Percentiles rank a stretch among this genome's conserved stretches.
phyloP scores from a whole-genome alignment of 257 asterid genomes.

The Solanum chmielewskii region DNA sequence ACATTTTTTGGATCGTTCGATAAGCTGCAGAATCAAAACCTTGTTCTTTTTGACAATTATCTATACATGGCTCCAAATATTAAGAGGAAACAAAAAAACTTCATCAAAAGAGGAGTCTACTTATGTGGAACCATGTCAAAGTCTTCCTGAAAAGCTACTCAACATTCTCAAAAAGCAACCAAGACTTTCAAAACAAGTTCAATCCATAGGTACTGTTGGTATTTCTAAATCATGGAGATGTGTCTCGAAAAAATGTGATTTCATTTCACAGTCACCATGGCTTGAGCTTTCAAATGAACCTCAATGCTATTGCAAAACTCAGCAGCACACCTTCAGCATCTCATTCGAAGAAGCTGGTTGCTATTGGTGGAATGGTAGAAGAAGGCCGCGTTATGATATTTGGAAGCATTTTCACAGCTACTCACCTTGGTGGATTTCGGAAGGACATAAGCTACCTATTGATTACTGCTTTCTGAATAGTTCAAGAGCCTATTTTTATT shows the following conservation, averaged over 20 bases:
- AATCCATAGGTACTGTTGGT: background rate
- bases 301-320: background rate
- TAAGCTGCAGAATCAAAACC: background rate
- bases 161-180: background rate
- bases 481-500: background rate
- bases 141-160: background rate
- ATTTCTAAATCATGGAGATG: background rate
- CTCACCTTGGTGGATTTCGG: background rate
- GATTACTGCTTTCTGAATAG: background rate
- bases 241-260: constrained; percentile 2
- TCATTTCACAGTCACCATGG: background rate
- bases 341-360: background rate
- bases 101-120: background rate
- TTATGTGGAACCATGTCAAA: background rate
- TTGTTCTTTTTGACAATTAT: background rate
- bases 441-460: background rate
- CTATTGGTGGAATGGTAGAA: background rate
- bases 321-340: background rate
- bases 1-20: background rate
- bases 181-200: background rate
- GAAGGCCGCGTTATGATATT: background rate
- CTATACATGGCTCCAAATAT: background rate
- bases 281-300: constrained; percentile 7
- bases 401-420: background rate
- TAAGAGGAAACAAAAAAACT: background rate